Percentiles rank a stretch among this genome's conserved stretches.
Conservation (phyloP, 176 grass and related monocot genomes). For the Secale cereale region DNA sequence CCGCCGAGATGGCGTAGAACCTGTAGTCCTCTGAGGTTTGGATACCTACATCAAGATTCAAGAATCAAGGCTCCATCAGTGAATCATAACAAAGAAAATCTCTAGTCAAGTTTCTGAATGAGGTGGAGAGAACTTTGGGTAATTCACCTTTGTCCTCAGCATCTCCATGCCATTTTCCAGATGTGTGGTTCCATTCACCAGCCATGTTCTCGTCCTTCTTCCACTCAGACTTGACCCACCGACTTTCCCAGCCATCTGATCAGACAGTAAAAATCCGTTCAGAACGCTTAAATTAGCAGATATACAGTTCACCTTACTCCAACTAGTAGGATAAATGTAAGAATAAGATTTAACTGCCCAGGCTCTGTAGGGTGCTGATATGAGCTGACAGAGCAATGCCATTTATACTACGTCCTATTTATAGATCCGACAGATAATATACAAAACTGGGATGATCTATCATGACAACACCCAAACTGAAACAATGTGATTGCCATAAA, state of each 20-base stretch:
- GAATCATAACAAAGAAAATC: not conserved
- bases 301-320: not conserved
- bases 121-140: no score
- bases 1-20: slow-evolving; percentile 90
- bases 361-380: not conserved
- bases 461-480: not conserved
- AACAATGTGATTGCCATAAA: not conserved
- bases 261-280: not conserved
- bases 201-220: slow-evolving; percentile 76
- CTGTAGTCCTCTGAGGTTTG: slow-evolving; percentile 89
- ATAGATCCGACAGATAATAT: not conserved
- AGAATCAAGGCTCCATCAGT: not conserved
- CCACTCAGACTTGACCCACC: slow-evolving; percentile 92
- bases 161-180: slow-evolving; percentile 86
- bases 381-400: not conserved
- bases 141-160: slow-evolving; percentile 75
- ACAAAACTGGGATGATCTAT: not conserved
- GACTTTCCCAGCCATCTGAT: slow-evolving; percentile 80
- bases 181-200: slow-evolving; percentile 88
- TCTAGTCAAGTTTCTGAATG: not conserved
- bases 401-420: not conserved
- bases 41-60: slow-evolving; percentile 51
- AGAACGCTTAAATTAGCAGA: not conserved
- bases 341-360: not conserved
- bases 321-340: not conserved